phyloP scores from a whole-genome alignment of 805 yeast genomes.

The Wickerhamomyces ciferrii region DNA sequence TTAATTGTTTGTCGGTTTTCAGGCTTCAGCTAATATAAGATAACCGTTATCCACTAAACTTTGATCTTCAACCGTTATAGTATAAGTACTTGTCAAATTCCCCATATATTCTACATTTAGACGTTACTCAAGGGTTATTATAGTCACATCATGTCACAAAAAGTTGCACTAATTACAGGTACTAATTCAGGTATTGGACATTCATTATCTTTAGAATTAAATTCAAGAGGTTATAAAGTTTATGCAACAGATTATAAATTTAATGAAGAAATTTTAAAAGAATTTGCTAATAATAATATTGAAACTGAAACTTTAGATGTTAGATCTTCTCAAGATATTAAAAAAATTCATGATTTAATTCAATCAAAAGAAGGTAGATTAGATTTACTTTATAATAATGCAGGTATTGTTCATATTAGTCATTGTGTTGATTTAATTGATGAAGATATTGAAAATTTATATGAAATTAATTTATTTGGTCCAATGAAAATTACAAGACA shows the following conservation, averaged over 20 bases:
- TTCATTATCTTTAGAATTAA: conserved; percentile 40
- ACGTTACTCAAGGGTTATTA: not conserved
- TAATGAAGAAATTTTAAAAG: conserved; percentile 22
- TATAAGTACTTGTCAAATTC: too few relatives aligned
- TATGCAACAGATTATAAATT: conserved; percentile 29
- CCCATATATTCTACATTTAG: too few relatives aligned
- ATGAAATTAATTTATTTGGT: conserved; percentile 34
- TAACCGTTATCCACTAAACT: too few relatives aligned
- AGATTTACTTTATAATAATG: conserved; percentile 37
- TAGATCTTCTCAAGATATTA: conserved; percentile 25
- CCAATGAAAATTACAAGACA: conserved; percentile 33
- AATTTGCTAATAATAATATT: conserved; percentile 10
- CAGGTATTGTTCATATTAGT: conserved; percentile 25
- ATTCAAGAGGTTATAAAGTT: conserved; percentile 32
- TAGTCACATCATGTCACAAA: conserved; percentile 9
- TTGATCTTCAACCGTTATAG: too few relatives aligned
- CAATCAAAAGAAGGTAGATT: conserved; percentile 25
- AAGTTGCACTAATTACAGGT: conserved; percentile 53
- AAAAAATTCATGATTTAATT: conserved; percentile 19
- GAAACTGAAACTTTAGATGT: conserved; percentile 26
- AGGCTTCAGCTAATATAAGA: too few relatives aligned
- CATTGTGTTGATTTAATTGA: conserved; percentile 31
- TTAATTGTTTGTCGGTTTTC: too few relatives aligned
- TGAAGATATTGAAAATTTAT: conserved; percentile 16
- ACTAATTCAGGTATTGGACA: conserved; percentile 58